These are phyloP conservation scores for Primulina eburnea DNA, from an alignment of 257 asterid genomes.

Conservation along the genomic window DNA sequence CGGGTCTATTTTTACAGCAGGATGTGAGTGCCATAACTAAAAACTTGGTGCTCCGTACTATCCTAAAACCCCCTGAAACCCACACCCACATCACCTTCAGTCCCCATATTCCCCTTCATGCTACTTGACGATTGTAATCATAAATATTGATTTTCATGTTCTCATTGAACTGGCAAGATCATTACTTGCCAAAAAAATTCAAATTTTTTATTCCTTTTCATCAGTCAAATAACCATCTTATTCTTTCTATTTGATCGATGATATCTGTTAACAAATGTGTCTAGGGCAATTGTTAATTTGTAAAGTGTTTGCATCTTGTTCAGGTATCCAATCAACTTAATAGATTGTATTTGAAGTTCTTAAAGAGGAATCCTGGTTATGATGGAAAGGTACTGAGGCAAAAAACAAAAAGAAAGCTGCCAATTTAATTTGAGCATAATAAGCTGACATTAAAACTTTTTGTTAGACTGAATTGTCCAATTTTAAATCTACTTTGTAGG, in stretches of 20 bases:
- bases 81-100: no score
- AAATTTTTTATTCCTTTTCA: not conserved
- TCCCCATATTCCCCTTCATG: no score
- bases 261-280: conserved; percentile 4
- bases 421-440: not conserved
- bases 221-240: not conserved
- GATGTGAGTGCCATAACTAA: no score
- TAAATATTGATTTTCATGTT: no score
- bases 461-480: conserved; percentile 13
- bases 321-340: conserved; percentile 91
- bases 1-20: no score
- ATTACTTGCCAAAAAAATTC: not conserved
- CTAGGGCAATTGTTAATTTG: conserved; percentile 19
- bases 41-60: no score
- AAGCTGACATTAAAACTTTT: conserved; percentile 12
- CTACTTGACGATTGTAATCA: no score
- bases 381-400: conserved; percentile 74
- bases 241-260: not conserved
- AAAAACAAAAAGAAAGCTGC: conserved; percentile 24
- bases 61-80: no score
- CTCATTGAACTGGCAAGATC: conserved; percentile 6
- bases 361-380: conserved; percentile 93
- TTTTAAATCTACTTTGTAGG: conserved; percentile 39
- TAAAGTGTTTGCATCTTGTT: conserved; percentile 27
- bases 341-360: conserved; percentile 79